Evolutionary conservation across 176 grass and related monocot species (phyloP), one percentile per base, ranked within the genome.

Genomic region (Areca catechu): DNA sequence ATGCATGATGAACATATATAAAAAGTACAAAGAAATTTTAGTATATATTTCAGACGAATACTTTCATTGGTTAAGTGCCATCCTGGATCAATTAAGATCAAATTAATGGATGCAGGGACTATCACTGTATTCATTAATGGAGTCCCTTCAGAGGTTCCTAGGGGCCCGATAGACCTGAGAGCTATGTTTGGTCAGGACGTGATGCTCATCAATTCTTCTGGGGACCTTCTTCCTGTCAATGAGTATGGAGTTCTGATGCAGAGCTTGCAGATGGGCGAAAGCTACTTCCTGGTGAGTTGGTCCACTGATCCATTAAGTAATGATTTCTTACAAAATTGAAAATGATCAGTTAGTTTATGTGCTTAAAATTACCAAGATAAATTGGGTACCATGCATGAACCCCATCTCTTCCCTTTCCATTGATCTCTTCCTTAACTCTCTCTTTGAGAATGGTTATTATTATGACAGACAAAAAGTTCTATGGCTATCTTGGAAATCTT

Each of bases 71-170:
- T 3, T 43, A 43, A 43, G 34, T 37, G 34, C 10, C 34, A 43
- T 43, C 34, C 34, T 14, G 6, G 34, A 43, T 43, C 9, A 14
- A 43, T 12, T 43, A 43, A 14, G 2, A 43, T 43, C 34, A 16
- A 55, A 27, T 74, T 43, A 57, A 70, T 75, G 67, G 3, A 25
- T 83, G 69, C 70, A 95, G 90, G 79, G 75, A 90, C 74, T 37
- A 90, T 96, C 78, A 96, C 83, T 66, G 92, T 96, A 77, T 90
- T 90, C 83, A 90, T 96, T 57, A 96, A 96, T 51, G 92, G 92
- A 59, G 71, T 87, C 22, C 49, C 86, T 48, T 76, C 73, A 77
- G 92, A 96, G 51, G 77, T 96, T 66, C 83, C 92, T 5, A 82
- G 86, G 51, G 83, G 86, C 71, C 75, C 80, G 43, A 84, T 96